Evolutionary conservation across 176 grass and related monocot genomes (phyloP).

Genomic region (Eragrostis nindensis): DNA sequence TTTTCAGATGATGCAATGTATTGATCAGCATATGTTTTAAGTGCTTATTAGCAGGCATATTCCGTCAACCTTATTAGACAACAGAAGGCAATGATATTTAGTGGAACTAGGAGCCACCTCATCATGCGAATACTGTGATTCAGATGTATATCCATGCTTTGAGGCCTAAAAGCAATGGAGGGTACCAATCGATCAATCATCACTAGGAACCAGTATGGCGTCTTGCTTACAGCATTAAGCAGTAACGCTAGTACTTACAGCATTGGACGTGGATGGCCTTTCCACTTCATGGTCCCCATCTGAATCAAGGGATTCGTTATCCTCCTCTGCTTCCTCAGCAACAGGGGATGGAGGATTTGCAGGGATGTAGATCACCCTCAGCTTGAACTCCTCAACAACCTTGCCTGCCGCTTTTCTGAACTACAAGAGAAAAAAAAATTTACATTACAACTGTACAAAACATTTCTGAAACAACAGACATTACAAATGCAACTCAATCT

Average conservation of each 20-base stretch:
- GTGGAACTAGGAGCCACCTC: conserved; percentile 59
- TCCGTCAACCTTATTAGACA: conserved; percentile 7
- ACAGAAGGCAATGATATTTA: conserved; percentile 28
- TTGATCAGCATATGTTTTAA: background rate
- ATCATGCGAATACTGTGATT: conserved; percentile 37
- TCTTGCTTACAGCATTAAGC: conserved; percentile 23
- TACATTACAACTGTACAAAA: background rate
- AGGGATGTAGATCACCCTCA: conserved; percentile 85
- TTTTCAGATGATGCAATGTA: background rate
- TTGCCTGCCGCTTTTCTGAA: conserved; percentile 74
- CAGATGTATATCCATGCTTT: conserved; percentile 50
- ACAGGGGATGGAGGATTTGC: conserved; percentile 96
- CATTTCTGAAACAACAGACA: background rate
- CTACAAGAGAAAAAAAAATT: conserved; percentile 55
- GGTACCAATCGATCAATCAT: conserved; percentile 15
- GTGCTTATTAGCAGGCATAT: background rate
- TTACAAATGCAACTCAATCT: background rate
- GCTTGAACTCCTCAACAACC: conserved; percentile 82
- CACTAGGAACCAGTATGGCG: conserved; percentile 19
- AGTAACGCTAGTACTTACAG: conserved; percentile 45
- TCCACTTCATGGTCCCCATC: conserved; percentile 59
- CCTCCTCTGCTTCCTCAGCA: conserved; percentile 86
- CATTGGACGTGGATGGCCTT: conserved; percentile 44
- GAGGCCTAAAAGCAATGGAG: conserved; percentile 50
- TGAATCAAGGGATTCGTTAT: conserved; percentile 52